phyloP scores from a whole-genome alignment of 1,139 yeast species.

The Debaryomycetaceae sp. region DNA sequence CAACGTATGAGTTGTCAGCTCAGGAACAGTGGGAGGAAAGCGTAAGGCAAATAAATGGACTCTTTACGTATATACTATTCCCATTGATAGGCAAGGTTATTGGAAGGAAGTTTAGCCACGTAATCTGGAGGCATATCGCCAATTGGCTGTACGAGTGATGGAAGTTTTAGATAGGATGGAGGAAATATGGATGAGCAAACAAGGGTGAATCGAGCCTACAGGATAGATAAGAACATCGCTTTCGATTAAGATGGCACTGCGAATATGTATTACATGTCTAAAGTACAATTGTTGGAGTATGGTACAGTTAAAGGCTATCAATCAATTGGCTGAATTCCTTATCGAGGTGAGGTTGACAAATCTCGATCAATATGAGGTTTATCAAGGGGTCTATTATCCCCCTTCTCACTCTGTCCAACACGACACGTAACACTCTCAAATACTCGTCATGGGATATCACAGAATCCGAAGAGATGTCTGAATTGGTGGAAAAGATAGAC shows the following conservation, averaged over 20 bases:
- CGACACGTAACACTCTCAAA: slow-evolving; percentile 24
- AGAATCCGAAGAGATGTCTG: slow-evolving; percentile 23
- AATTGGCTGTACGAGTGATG: slow-evolving; percentile 25
- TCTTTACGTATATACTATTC: slow-evolving; percentile 55
- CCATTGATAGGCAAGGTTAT: slow-evolving; percentile 70
- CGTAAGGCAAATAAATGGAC: slow-evolving; percentile 53
- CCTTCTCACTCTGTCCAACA: slow-evolving; percentile 25
- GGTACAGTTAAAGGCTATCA: slow-evolving; percentile 16
- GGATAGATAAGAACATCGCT: no score
- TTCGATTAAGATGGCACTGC: no score
- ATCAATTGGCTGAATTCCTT: slow-evolving; percentile 30
- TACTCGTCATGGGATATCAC: slow-evolving; percentile 32
- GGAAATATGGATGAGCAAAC: not conserved
- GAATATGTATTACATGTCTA: not conserved
- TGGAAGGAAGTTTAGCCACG: slow-evolving; percentile 60
- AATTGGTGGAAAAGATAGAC: slow-evolving; percentile 36
- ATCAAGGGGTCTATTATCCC: slow-evolving; percentile 43
- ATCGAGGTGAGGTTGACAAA: slow-evolving; percentile 28
- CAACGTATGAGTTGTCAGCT: slow-evolving; percentile 32
- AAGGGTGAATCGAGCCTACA: no score
- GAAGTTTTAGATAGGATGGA: not conserved
- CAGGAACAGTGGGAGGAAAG: slow-evolving; percentile 84
- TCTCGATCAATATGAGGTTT: slow-evolving; percentile 24
- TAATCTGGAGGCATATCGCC: slow-evolving; percentile 33
- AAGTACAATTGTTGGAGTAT: not conserved